These are phyloP conservation scores for Fraxinus ornus DNA, from an alignment of 305 asterid species.

Conservation along the genomic window DNA sequence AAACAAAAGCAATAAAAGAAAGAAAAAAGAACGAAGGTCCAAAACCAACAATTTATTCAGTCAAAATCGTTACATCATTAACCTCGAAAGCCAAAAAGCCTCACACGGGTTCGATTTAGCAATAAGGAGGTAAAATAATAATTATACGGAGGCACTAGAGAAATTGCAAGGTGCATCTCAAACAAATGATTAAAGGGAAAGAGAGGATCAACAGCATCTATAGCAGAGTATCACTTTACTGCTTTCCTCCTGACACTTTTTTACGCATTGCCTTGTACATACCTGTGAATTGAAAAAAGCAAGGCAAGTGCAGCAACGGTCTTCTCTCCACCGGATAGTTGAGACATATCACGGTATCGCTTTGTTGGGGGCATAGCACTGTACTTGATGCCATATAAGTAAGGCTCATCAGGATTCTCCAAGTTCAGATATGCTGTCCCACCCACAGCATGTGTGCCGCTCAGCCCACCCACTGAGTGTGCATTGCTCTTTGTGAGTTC, in stretches of 20 bases:
- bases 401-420: conserved; percentile 90
- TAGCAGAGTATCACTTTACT: not conserved
- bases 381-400: conserved; percentile 88
- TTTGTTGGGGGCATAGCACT: conserved; percentile 99
- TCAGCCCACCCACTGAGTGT: conserved; percentile 53
- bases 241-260: not conserved
- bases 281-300: conserved; percentile 96
- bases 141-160: not conserved
- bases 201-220: conserved; percentile 1
- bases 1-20: not conserved
- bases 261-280: conserved; percentile 14
- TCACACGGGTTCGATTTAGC: not conserved
- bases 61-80: not conserved
- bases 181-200: not conserved
- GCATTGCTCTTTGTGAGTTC: conserved; percentile 69
- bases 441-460: conserved; percentile 67
- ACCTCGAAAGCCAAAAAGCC: not conserved
- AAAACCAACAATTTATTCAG: not conserved
- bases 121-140: not conserved
- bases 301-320: conserved; percentile 98
- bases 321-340: conserved; percentile 96
- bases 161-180: conserved; percentile 9
- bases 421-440: conserved; percentile 67
- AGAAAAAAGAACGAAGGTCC: not conserved
- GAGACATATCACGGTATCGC: conserved; percentile 95